These are phyloP conservation scores for Neurospora sp. DNA, from an alignment of 495 filamentous ascomycete species.

Conservation along the genomic window DNA sequence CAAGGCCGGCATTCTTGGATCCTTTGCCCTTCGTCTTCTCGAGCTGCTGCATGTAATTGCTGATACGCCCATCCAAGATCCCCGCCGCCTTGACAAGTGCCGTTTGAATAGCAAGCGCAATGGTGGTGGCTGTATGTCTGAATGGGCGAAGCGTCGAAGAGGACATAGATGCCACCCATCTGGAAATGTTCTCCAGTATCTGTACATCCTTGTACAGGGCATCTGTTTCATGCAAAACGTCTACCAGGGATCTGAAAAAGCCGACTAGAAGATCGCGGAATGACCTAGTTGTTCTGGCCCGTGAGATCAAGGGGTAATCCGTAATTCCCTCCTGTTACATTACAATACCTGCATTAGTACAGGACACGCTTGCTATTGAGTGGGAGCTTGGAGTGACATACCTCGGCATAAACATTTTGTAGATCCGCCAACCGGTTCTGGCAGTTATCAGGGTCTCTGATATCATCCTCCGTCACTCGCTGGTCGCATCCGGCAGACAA, in stretches of 20 bases:
- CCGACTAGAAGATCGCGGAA: conserved; percentile 67
- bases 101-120: conserved; percentile 63
- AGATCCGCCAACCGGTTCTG: conserved; percentile 59
- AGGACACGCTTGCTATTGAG: not conserved
- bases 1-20: conserved; percentile 42
- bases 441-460: conserved; percentile 74
- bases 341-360: conserved; percentile 19
- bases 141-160: conserved; percentile 76
- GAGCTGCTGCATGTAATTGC: conserved; percentile 71
- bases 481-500: conserved; percentile 70
- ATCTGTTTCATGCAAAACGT: conserved; percentile 61
- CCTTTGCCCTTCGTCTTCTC: conserved; percentile 73
- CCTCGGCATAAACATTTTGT: conserved; percentile 67
- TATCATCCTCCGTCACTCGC: conserved; percentile 63
- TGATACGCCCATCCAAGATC: conserved; percentile 50
- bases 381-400: conserved; percentile 19
- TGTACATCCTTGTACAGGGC: conserved; percentile 62
- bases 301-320: conserved; percentile 89
- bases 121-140: conserved; percentile 80
- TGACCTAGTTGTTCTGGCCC: conserved; percentile 53
- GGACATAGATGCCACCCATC: conserved; percentile 81
- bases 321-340: conserved; percentile 52
- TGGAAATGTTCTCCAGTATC: conserved; percentile 72
- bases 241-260: conserved; percentile 67
- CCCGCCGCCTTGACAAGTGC: conserved; percentile 60